A percentile compares a stretch with the other conserved stretches of the same genome.
Conservation (phyloP, 164 flowering plant genomes). For the grape (Vitis vinifera) region ASM3070453v1 NC_081822.1:33780501-33781000, state of each 20-base stretch:
- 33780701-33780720: conserved; percentile 33
- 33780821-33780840: too few species aligned
- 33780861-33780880: too few species aligned
- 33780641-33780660: conserved; percentile 67
- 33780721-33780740: conserved; percentile 14
- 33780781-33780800: too few species aligned
- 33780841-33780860: too few species aligned
- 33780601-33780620: conserved; percentile 76
- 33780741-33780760: conserved; percentile 14
- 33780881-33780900: too few species aligned
- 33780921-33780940: too few species aligned
- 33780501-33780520: conserved; percentile 58
- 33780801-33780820: too few species aligned
- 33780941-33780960: too few species aligned
- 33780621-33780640: conserved; percentile 59
- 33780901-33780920: too few species aligned
- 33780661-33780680: conserved; percentile 33
- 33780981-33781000: too few species aligned
- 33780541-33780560: neutral
- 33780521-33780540: conserved; percentile 16
- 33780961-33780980: too few species aligned
- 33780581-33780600: conserved; percentile 62
- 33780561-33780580: neutral
- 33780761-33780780: too few species aligned
- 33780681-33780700: conserved; percentile 23